A percentile compares a stretch with the other conserved stretches of the same genome.
phyloP scores from a whole-genome alignment of 2,329 filamentous ascomycete species.

The Cercospora sesami region DNA sequence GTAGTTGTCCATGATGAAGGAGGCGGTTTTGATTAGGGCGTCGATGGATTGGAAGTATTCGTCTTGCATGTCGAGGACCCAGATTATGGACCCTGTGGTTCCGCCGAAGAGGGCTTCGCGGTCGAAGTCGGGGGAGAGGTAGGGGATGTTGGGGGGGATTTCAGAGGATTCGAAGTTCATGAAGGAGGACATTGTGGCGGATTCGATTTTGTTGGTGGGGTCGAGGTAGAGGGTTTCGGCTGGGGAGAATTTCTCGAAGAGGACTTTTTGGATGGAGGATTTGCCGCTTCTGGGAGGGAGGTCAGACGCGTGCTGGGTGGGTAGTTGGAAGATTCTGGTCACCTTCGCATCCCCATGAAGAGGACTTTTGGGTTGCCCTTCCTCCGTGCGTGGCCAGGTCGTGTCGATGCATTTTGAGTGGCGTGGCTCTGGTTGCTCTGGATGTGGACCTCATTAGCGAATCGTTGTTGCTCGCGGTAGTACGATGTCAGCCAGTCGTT shows the following conservation, averaged over 20 bases:
- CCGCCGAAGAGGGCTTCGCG: conserved; percentile 84
- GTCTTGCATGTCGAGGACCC: conserved; percentile 98
- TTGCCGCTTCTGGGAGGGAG: conserved; percentile 75
- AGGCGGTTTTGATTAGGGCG: conserved; percentile 82
- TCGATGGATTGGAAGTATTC: conserved; percentile 92
- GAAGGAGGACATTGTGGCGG: conserved; percentile 94
- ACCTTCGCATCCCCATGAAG: conserved; percentile 92
- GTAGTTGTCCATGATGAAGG: conserved; percentile 86
- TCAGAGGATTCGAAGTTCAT: conserved; percentile 99
- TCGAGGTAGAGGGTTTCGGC: conserved; percentile 95
- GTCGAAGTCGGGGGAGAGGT: conserved; percentile 85
- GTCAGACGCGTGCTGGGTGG: neutral
- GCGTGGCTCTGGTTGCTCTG: conserved; percentile 12
- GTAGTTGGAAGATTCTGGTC: neutral
- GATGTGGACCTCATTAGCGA: conserved; percentile 22
- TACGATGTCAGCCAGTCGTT: conserved; percentile 36
- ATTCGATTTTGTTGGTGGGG: conserved; percentile 90
- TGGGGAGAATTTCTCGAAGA: conserved; percentile 97
- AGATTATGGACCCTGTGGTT: conserved; percentile 90
- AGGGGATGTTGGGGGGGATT: conserved; percentile 92
- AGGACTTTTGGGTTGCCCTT: conserved; percentile 67
- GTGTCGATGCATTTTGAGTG: conserved; percentile 14
- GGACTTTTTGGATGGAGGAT: conserved; percentile 96
- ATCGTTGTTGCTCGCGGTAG: conserved; percentile 31
- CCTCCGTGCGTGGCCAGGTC: conserved; percentile 26